Evolutionary conservation across 2,329 filamentous ascomycete species (phyloP).

Genomic region (Diatrype stigma): DNA sequence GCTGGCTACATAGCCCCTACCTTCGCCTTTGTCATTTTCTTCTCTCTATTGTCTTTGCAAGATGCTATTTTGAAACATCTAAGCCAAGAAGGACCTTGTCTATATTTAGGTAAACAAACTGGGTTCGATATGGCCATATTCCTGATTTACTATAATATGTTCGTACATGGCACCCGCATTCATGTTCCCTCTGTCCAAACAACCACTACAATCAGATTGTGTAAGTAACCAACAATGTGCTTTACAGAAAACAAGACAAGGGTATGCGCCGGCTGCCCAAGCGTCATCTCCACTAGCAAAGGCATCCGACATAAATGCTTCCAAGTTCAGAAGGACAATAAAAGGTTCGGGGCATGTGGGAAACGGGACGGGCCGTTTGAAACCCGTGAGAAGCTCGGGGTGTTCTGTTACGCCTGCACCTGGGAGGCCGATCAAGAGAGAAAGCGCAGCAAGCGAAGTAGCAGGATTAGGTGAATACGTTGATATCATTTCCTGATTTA

Average conservation of each 20-base stretch:
- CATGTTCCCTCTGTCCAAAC: too few species aligned
- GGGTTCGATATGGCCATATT: background rate
- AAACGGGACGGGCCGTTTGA: slow-evolving; percentile 9
- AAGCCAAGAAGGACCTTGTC: background rate
- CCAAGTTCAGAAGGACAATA: slow-evolving; percentile 4
- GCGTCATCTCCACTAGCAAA: background rate
- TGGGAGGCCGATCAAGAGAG: background rate
- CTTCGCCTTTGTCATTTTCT: too few species aligned
- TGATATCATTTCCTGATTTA: too few species aligned
- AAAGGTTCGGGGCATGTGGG: slow-evolving; percentile 10
- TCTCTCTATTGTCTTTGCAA: background rate
- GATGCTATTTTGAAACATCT: background rate
- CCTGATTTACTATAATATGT: background rate
- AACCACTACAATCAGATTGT: background rate
- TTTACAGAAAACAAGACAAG: slow-evolving; percentile 7
- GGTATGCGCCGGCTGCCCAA: slow-evolving; percentile 5
- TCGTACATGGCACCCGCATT: background rate
- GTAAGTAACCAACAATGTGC: slow-evolving; percentile 6
- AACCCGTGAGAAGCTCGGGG: background rate
- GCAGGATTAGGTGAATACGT: too few species aligned
- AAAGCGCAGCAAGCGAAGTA: background rate
- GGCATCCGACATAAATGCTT: slow-evolving; percentile 11
- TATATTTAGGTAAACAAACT: too few species aligned
- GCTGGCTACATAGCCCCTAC: too few species aligned
- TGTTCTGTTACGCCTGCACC: background rate